Evolutionary conservation across 1,139 yeast species (phyloP), one percentile per base, ranked within the genome.

Genomic region (Kluyveromyces marxianus): DNA sequence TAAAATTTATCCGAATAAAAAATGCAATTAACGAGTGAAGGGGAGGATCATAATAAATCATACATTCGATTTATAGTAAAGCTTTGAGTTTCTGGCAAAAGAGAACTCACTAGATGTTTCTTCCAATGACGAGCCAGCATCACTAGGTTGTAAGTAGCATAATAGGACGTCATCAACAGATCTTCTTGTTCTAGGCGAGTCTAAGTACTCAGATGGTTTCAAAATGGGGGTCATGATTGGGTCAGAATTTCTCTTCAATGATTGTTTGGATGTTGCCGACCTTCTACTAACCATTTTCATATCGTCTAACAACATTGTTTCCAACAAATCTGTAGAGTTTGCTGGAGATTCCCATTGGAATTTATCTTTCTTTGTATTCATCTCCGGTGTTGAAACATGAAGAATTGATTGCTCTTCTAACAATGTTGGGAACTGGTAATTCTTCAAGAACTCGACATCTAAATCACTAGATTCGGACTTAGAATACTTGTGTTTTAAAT

Each of bases 81-180:
- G 27, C 31, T 39, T 41, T 2, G 51, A 46, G 26, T 39, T 37
- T 27, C 40, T 41, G 24, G 43, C 43, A 41, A 44, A 48, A 2
- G 51, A 48, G 27, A 48, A 46, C 32, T 47, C 45, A 25, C 46
- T 46, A 27, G 51, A 39, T n/a, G 30, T 25, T 25, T 40, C 43
- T 21, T 33, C 37, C 27, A 35, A 31, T 3, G 41, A 27, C 26
- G 56, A 49, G 24, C 49, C 49, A 8, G 54, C 51, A 33, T 54
- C 54, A 46, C 57, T 54, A 10, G 52, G 44, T 34, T 50, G 56
- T 30, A 58, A 53, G 31, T 60, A 60, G 41, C 57, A 59, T 30
- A 51, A 48, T 7, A 59, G 48, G n/a, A 59, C 54, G 39, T 60
- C 65, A 41, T 59, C 63, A 6, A 60, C 55, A 8, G 63, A 59